Evolutionary conservation across 2,329 filamentous ascomycete genomes (phyloP), one percentile per base, ranked within the genome.

Genomic region (Monosporascus sp.): DNA sequence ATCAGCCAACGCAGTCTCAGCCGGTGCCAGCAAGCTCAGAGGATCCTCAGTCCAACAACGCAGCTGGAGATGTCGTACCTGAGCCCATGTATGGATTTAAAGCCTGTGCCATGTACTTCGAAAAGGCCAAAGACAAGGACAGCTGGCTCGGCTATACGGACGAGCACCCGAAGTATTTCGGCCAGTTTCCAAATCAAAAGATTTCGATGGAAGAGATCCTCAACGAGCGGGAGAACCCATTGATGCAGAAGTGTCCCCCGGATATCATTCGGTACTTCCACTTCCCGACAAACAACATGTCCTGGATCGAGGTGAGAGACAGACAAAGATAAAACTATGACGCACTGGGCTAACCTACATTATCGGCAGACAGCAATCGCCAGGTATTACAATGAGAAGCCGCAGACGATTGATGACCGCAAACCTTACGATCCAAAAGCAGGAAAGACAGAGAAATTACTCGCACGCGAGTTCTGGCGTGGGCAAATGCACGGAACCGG

Each of bases 271-370:
- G 52, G 4, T 56, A 56, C 11, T 56, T 56, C 14, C 54, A 56
- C 24, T 52, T 56, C 18, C 54, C 54, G 2, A 37, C 51, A 2
- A 56, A 56, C 27, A 56, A 56, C 18, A 56, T 56, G 54, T 8
- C 38, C 1, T 54, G 49, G 51, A 49, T 56, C 7, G 51, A 56
- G 54, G 54, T 56, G 8, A 53, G 31, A 35, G 14, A 15, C 17
- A 4, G 3, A 1, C 9, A 2, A 24, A 22, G 1, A 20, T 36
- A n/a, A 14, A 15, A 15, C 17, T n/a, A 17, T 35, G 17, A 22
- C 15, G 5, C 9, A 18, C 20, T 11, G 24, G 24, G 15, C 18
- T n/a, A 38, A n/a, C 11, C 6, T 4, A n/a, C 5, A 25, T 14
- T 17, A 37, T 5, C 2, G 22, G 14, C 11, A 56, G 54, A 45